Evolutionary conservation across 2,329 filamentous ascomycete species (phyloP).

Genomic region (Fusarium verrucosum): DNA sequence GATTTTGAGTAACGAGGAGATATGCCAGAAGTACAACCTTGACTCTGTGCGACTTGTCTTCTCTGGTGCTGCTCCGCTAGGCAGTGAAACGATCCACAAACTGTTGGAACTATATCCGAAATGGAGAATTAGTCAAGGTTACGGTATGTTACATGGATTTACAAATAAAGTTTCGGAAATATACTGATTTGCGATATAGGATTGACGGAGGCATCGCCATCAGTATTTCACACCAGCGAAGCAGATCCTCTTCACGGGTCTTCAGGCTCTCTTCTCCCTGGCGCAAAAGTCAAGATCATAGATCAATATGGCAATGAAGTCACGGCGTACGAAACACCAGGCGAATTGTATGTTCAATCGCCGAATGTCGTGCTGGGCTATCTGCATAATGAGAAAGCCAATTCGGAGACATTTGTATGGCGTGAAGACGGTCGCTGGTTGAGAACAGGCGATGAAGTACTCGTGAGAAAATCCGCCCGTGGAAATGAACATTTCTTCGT

Average conservation of each 20-base stretch:
- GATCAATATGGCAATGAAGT: conserved; percentile 73
- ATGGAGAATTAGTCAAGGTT: conserved; percentile 76
- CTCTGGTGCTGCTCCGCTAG: conserved; percentile 71
- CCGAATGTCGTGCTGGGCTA: conserved; percentile 85
- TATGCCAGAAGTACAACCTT: conserved; percentile 28
- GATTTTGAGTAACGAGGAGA: conserved; percentile 4
- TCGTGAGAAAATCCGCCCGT: conserved; percentile 68
- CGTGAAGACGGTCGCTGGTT: conserved; percentile 73
- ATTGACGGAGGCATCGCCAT: conserved; percentile 77
- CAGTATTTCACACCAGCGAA: conserved; percentile 65
- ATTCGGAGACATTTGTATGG: conserved; percentile 76
- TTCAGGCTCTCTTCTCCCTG: conserved; percentile 73
- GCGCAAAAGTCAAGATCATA: conserved; percentile 70
- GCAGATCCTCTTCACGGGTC: conserved; percentile 74
- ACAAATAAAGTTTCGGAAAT: rapidly evolving
- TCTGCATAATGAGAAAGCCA: conserved; percentile 85
- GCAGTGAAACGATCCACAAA: conserved; percentile 72
- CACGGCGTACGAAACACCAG: conserved; percentile 73
- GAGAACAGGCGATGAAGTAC: conserved; percentile 84
- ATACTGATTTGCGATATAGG: conserved; percentile 55
- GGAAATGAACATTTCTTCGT: conserved; percentile 86
- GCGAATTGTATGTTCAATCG: conserved; percentile 81
- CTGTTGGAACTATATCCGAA: conserved; percentile 69
- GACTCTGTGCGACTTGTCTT: conserved; percentile 24
- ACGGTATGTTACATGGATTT: conserved; percentile 65